Base-by-base conservation (phyloP, 1,139 yeast species). In the Scheffersomyces lignicola region DNA sequence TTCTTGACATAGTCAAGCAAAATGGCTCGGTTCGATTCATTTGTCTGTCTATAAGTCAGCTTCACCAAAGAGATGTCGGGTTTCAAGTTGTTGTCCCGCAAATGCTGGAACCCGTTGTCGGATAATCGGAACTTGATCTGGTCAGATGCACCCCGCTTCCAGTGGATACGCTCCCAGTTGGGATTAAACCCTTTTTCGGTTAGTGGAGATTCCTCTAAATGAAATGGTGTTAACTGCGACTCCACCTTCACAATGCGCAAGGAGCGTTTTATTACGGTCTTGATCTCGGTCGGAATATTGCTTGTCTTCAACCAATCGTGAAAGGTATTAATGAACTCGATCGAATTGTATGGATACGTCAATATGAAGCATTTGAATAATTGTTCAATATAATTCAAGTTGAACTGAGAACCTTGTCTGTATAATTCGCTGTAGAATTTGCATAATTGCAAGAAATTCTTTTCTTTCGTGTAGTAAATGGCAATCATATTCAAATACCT, bases 331-430 rank as follows among this genome's bases (percentile, higher is more conserved):
- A 51, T 45, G 31, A 66, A 65, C 3, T 48, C 51, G 4, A 44
- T 46, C 0, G 65, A 62, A 26, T 54, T 48, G 34, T 62, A 54
- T 3, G 74, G 73, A 40, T 64, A 68, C 0, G 67, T 52, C 24
- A 48, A 45, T 3, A 67, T 51, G 42, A 65, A 67, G 0, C 65
- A 46, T 20, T 60, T 57, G 36, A 53, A 62, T 3, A 66, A 36
- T 10, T 34, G n/a, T 26, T 35, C 38, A 35, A 44, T 40, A 6
- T 25, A 7, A 14, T 21, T 22, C 8, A 54, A 36, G 9, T 26
- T 26, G 12, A 26, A 16, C 4, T 26, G 16, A 5, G 20, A 4
- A 4, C 11, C 18, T 4, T 11, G 5, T n/a, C 22, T 36, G 4
- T 51, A 36, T 10, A 56, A 47, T 4, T 52, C 43, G 13, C 54